Percentiles rank a stretch among this genome's conserved stretches.
Conservation (phyloP, 2,329 filamentous ascomycete genomes). For the Plenodomus tracheiphilus region DNA sequence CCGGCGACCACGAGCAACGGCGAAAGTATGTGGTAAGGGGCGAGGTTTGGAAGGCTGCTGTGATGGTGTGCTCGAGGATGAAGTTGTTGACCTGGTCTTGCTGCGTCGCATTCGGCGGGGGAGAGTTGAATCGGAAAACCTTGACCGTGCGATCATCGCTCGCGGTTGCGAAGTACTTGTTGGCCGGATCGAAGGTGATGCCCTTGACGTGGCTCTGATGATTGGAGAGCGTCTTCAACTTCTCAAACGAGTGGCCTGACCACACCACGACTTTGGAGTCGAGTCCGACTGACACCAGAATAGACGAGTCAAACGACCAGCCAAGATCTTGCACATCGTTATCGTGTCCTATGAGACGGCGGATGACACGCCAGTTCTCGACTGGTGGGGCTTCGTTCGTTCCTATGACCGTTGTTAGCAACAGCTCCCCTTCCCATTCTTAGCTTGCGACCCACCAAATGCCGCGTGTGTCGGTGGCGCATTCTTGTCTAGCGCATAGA, state of each 20-base stretch:
- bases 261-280: slow-evolving; percentile 98
- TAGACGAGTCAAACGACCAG: slow-evolving; percentile 95
- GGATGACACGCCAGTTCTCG: slow-evolving; percentile 97
- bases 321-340: slow-evolving; percentile 98
- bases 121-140: slow-evolving; percentile 89
- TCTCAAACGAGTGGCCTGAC: slow-evolving; percentile 98
- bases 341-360: slow-evolving; percentile 91
- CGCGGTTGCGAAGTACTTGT: slow-evolving; percentile 98
- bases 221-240: slow-evolving; percentile 87
- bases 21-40: slow-evolving; percentile 97
- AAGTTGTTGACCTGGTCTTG: slow-evolving; percentile 98
- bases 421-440: slow-evolving; percentile 4
- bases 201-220: slow-evolving; percentile 99
- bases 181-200: slow-evolving; percentile 96
- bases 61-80: slow-evolving; percentile 88
- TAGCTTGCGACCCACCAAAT: slow-evolving; percentile 64
- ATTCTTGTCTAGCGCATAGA: slow-evolving; percentile 87
- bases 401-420: slow-evolving; percentile 51
- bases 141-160: slow-evolving; percentile 97
- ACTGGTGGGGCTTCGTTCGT: slow-evolving; percentile 88
- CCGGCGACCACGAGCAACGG: slow-evolving; percentile 95
- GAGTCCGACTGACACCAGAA: slow-evolving; percentile 91
- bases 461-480: slow-evolving; percentile 76
- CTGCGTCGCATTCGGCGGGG: slow-evolving; percentile 85
- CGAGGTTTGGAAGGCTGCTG: slow-evolving; percentile 82